Conservation (phyloP, 305 asterid genomes). For the Solanum chacoense region DNA sequence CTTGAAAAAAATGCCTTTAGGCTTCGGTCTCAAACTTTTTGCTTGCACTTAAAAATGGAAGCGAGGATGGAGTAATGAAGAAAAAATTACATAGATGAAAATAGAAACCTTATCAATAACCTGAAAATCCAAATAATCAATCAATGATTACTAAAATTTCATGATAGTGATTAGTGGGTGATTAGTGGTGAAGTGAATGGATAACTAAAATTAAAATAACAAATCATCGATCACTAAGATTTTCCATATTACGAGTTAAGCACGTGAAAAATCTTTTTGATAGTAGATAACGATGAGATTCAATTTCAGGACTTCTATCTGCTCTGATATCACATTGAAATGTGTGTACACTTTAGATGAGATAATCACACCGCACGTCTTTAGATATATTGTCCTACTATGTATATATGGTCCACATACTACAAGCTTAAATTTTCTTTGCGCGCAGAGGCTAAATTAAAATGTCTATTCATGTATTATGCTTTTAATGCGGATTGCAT, state of each 20-base stretch:
- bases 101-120: background rate
- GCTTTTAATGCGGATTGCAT: background rate
- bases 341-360: background rate
- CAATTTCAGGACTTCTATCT: background rate
- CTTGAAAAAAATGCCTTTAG: background rate
- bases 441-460: background rate
- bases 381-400: background rate
- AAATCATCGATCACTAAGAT: background rate
- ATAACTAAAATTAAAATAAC: background rate
- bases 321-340: background rate
- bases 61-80: background rate
- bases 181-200: background rate
- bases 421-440: background rate
- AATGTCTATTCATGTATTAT: background rate
- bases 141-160: background rate
- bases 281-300: background rate
- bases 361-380: background rate
- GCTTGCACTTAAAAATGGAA: background rate
- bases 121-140: background rate
- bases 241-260: background rate
- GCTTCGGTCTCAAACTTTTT: background rate
- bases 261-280: background rate
- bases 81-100: background rate
- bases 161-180: background rate
- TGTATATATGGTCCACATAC: background rate